A percentile compares a stretch with the other conserved stretches of the same genome.
Conservation (phyloP, 106 monocot genomes). For the Dactylorhiza incarnata region DNA sequence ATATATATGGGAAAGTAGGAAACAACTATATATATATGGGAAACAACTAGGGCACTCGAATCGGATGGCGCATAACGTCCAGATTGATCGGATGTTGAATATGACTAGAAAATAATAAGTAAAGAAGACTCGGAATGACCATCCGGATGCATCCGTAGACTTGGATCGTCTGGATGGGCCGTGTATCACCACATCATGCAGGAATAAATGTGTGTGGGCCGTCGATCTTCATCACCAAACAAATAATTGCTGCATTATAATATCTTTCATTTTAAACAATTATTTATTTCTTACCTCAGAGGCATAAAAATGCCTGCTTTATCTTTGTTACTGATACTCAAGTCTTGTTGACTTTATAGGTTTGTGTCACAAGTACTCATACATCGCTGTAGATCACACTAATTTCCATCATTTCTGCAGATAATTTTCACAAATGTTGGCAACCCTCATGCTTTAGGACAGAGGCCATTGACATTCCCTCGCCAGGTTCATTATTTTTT, state of each 20-base stretch:
- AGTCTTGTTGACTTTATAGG: not conserved
- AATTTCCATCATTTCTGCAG: slow-evolving; percentile 28
- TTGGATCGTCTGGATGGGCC: too few relatives aligned
- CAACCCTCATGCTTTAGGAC: slow-evolving; percentile 95
- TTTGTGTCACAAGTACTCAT: not conserved
- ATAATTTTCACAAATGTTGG: slow-evolving; percentile 99
- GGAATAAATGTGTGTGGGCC: too few relatives aligned
- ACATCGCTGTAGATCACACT: not conserved
- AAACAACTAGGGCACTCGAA: too few relatives aligned
- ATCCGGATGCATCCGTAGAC: too few relatives aligned
- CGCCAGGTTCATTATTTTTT: slow-evolving; percentile 59
- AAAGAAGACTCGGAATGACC: too few relatives aligned
- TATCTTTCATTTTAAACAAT: not conserved
- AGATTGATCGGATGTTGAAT: too few relatives aligned
- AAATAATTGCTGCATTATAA: not conserved
- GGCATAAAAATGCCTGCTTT: not conserved
- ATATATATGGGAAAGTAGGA: too few relatives aligned
- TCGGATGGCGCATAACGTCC: too few relatives aligned
- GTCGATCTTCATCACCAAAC: too few relatives aligned
- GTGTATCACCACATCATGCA: too few relatives aligned
- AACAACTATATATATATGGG: too few relatives aligned
- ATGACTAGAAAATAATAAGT: too few relatives aligned
- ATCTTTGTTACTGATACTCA: not conserved
- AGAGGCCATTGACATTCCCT: slow-evolving; percentile 95
- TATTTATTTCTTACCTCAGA: not conserved